Conservation (phyloP, 345 rosid genomes). For the Syzygium aqueum region DNA sequence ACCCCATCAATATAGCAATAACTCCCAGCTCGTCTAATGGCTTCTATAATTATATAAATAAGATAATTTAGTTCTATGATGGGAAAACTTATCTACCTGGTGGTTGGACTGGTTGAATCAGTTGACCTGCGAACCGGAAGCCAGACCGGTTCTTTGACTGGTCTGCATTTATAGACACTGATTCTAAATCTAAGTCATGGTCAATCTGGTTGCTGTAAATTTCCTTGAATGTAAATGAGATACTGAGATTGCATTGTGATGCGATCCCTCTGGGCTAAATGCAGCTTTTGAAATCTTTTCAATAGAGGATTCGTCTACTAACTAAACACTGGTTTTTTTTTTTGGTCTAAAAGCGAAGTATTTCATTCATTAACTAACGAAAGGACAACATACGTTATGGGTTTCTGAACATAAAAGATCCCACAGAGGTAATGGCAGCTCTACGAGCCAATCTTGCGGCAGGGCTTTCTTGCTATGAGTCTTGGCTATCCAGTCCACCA, state of each 20-base stretch:
- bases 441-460: no score
- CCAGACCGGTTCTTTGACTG: background rate
- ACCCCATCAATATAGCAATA: background rate
- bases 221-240: background rate
- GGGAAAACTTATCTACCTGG: background rate
- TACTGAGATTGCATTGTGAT: background rate
- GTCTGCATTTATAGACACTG: background rate
- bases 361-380: no score
- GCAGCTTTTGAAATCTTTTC: background rate
- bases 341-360: no score
- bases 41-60: background rate
- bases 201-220: background rate
- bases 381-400: no score
- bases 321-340: background rate
- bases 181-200: background rate
- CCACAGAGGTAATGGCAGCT: no score
- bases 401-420: no score
- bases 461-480: no score
- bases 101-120: background rate
- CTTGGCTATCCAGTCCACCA: no score
- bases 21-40: background rate
- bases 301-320: background rate
- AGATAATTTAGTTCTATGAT: background rate
- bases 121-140: background rate
- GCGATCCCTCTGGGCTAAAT: background rate